Conservation (phyloP, 1,284 basidiomycete species). For the Tilletia indica region DNA sequence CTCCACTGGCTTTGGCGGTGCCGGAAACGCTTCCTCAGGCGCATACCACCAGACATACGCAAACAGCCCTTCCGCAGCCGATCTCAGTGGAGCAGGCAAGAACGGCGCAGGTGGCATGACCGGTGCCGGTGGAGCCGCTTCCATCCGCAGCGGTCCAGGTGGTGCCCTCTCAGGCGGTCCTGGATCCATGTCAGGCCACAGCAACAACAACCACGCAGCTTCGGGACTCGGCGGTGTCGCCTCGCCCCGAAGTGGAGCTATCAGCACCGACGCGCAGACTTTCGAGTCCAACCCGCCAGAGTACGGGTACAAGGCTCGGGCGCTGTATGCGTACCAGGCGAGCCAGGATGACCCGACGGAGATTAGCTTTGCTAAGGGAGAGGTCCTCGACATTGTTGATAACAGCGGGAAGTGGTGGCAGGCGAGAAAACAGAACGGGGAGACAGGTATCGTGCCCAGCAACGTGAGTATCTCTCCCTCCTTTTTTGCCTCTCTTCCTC, state of each 20-base stretch:
- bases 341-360: constrained; percentile 93
- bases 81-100: constrained; percentile 37
- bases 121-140: constrained; percentile 23
- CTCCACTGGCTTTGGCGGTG: constrained; percentile 29
- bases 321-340: constrained; percentile 84
- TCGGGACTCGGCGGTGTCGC: constrained; percentile 15
- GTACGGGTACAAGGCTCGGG: constrained; percentile 71
- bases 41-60: constrained; percentile 49
- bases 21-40: constrained; percentile 20
- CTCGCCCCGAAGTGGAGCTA: constrained; percentile 6
- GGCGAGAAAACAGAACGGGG: constrained; percentile 78
- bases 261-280: constrained; percentile 9
- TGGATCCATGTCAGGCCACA: constrained; percentile 19
- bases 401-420: constrained; percentile 77
- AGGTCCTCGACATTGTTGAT: constrained; percentile 89
- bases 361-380: constrained; percentile 88
- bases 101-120: constrained; percentile 23
- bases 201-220: not conserved
- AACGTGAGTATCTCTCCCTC: constrained; percentile 32
- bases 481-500: not conserved
- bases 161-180: constrained; percentile 9
- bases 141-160: constrained; percentile 28
- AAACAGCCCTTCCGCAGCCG: constrained; percentile 45
- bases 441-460: constrained; percentile 66
- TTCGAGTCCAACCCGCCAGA: constrained; percentile 27